Conservation (phyloP, 192 early-diverging fungal species). For the Coemansia sp. region DNA sequence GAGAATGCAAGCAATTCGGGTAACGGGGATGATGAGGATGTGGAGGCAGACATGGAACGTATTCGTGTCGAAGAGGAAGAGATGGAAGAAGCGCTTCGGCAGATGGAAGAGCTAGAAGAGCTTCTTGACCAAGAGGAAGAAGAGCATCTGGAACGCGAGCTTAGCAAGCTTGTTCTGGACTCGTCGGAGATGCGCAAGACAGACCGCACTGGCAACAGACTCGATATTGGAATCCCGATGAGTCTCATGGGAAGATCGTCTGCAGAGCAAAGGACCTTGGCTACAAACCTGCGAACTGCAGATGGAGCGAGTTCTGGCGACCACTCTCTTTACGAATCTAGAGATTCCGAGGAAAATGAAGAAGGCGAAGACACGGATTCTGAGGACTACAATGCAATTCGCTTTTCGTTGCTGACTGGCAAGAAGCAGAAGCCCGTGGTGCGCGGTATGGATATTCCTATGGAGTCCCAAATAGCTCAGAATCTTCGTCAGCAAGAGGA, state of each 20-base stretch:
- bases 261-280: conserved; percentile 6
- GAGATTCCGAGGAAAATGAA: not conserved
- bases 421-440: conserved; percentile 45
- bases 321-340: not conserved
- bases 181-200: conserved; percentile 79
- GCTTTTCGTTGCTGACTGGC: conserved; percentile 49
- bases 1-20: not conserved
- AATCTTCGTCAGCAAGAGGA: conserved; percentile 83
- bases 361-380: conserved; percentile 4
- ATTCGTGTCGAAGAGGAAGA: conserved; percentile 52
- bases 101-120: conserved; percentile 68
- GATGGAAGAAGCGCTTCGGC: conserved; percentile 54
- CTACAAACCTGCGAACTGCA: not conserved
- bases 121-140: conserved; percentile 74
- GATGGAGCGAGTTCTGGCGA: not conserved
- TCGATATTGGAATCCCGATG: conserved; percentile 91
- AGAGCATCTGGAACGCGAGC: conserved; percentile 87
- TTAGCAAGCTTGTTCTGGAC: conserved; percentile 89
- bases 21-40: conserved; percentile 4
- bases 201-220: conserved; percentile 50
- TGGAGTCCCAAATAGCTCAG: conserved; percentile 76
- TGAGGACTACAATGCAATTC: conserved; percentile 23
- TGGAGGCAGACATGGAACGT: conserved; percentile 14
- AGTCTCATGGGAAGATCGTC: conserved; percentile 53
- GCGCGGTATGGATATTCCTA: conserved; percentile 44